Percentiles rank a stretch among this genome's conserved stretches.
Evolutionary conservation across 345 rosid species (phyloP).

Genomic region (Triadica sebifera): DNA sequence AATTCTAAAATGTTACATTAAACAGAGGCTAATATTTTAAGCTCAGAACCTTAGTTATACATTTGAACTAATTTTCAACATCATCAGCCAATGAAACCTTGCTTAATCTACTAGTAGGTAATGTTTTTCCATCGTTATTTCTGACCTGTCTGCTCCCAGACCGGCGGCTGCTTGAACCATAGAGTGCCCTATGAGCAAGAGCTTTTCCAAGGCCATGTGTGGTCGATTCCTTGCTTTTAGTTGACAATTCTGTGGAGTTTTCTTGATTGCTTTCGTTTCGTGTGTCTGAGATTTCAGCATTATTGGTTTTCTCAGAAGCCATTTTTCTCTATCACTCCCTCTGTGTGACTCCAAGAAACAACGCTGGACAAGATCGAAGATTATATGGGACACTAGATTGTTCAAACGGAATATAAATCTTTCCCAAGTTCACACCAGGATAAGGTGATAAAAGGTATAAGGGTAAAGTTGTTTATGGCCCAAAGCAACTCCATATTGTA

Average conservation of each 20-base stretch:
- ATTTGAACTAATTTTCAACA: conserved; percentile 11
- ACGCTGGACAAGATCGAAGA: neutral
- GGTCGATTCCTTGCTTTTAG: conserved; percentile 1
- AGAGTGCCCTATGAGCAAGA: conserved; percentile 49
- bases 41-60: neutral
- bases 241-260: conserved; percentile 8
- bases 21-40: neutral
- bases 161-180: conserved; percentile 34
- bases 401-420: conserved; percentile 3
- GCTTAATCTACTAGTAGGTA: conserved; percentile 32
- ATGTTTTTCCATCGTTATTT: conserved; percentile 20
- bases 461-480: conserved; percentile 24
- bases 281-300: conserved; percentile 21
- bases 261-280: conserved; percentile 11
- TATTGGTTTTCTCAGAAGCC: conserved; percentile 34
- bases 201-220: conserved; percentile 40
- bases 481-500: conserved; percentile 10
- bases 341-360: neutral
- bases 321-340: conserved; percentile 16
- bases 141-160: conserved; percentile 32
- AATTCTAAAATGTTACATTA: neutral
- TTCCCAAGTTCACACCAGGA: conserved; percentile 17
- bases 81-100: conserved; percentile 42
- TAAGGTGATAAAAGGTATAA: neutral
- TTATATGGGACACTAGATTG: neutral